Evolutionary conservation across 2,329 filamentous ascomycete genomes (phyloP).

Genomic region (Sarocladiaceae sp.): DNA sequence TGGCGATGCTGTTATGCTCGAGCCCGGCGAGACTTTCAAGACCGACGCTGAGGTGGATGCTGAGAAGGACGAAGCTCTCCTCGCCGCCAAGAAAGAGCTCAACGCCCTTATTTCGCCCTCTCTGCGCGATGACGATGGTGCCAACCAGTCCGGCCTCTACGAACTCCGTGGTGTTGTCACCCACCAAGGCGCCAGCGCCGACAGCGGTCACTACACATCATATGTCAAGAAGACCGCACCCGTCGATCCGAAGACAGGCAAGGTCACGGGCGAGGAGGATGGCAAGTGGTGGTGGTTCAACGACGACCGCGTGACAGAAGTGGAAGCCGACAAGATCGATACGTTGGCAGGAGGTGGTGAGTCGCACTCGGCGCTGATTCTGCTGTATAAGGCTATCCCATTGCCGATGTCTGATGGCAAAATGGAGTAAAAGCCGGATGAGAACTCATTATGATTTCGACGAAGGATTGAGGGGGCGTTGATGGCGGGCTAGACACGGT

Average conservation of each 20-base stretch:
- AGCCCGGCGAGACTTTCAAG: conserved; percentile 64
- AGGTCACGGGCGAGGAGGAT: conserved; percentile 69
- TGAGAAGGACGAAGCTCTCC: conserved; percentile 71
- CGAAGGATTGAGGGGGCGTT: neutral
- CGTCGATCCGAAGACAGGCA: conserved; percentile 71
- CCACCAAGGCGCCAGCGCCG: conserved; percentile 92
- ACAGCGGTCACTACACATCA: conserved; percentile 96
- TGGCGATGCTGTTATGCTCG: conserved; percentile 70
- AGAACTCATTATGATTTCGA: conserved; percentile 9
- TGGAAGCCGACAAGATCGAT: conserved; percentile 86
- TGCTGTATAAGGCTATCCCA: conserved; percentile 72
- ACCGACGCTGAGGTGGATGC: conserved; percentile 90
- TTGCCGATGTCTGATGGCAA: conserved; percentile 54
- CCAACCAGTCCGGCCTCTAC: conserved; percentile 92
- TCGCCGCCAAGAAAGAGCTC: conserved; percentile 84
- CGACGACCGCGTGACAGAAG: conserved; percentile 93
- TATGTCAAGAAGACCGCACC: conserved; percentile 89
- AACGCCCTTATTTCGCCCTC: conserved; percentile 71
- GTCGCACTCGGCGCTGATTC: conserved; percentile 76
- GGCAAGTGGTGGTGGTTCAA: conserved; percentile 99
- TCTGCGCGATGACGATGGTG: conserved; percentile 70
- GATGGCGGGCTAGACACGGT: too few species aligned
- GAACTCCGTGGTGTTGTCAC: conserved; percentile 92
- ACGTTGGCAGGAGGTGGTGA: conserved; percentile 85
- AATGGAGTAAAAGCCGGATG: conserved; percentile 16